Percentiles rank a stretch among this genome's conserved stretches.
These are phyloP conservation scores for Moricandia moricandioides DNA, from an alignment of 345 rosid species.

Conservation along the genomic window DNA sequence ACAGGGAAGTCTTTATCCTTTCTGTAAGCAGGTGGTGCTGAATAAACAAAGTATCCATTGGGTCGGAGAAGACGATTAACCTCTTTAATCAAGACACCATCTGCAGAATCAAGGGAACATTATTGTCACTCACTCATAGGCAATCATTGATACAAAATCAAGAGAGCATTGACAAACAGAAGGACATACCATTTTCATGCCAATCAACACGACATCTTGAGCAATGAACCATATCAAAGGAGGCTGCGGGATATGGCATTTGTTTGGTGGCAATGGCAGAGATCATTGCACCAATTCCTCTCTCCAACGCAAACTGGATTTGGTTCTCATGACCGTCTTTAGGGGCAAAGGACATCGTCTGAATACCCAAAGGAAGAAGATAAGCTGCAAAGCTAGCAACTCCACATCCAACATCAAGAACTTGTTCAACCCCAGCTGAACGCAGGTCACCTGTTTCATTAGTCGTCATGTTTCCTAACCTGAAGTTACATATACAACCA, in stretches of 20 bases:
- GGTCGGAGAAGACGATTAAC: conserved; percentile 72
- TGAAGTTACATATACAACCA: conserved; percentile 21
- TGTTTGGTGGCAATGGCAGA: conserved; percentile 89
- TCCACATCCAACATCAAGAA: conserved; percentile 96
- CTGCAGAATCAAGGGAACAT: conserved; percentile 38
- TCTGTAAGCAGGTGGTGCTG: conserved; percentile 93
- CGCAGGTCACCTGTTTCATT: conserved; percentile 73
- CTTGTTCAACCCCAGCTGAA: conserved; percentile 87
- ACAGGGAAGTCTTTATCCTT: conserved; percentile 81
- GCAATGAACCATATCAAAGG: conserved; percentile 98
- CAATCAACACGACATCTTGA: conserved; percentile 98
- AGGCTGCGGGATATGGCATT: conserved; percentile 80
- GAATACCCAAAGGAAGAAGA: conserved; percentile 75
- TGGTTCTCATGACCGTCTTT: conserved; percentile 98
- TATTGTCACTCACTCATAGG: too few relatives aligned
- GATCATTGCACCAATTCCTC: conserved; percentile 92
- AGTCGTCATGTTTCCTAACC: conserved; percentile 88
- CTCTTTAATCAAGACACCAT: conserved; percentile 89
- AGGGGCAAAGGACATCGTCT: conserved; percentile 96
- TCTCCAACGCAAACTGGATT: conserved; percentile 94
- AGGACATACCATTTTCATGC: conserved; percentile 80
- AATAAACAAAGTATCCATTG: conserved; percentile 87
- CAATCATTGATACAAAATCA: not conserved
- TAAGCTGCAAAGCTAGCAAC: conserved; percentile 98
- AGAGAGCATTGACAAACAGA: not conserved